Conservation (phyloP, 2,329 filamentous ascomycete genomes). For the Colletotrichum cuscutae region DNA sequence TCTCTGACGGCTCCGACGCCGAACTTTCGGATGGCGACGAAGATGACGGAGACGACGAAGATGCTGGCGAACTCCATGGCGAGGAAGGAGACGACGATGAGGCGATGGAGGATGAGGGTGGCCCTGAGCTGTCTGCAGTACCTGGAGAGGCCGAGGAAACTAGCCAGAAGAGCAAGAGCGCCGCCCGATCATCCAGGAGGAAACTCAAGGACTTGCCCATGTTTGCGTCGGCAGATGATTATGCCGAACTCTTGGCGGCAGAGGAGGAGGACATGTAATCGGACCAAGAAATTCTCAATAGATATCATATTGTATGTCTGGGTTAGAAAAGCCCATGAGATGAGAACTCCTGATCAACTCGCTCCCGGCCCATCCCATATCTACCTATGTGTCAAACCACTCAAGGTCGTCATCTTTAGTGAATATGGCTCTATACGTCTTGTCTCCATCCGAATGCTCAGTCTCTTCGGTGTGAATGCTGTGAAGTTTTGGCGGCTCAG, state of each 20-base stretch:
- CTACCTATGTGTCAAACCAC: conserved; percentile 62
- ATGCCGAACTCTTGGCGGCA: conserved; percentile 82
- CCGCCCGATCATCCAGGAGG: conserved; percentile 74
- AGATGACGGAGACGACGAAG: conserved; percentile 50
- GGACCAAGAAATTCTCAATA: neutral
- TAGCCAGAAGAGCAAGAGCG: conserved; percentile 52
- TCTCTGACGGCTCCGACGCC: conserved; percentile 51
- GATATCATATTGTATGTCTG: neutral
- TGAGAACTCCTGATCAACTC: neutral
- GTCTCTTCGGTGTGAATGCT: conserved; percentile 59
- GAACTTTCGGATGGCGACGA: conserved; percentile 58
- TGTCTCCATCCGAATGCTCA: conserved; percentile 53
- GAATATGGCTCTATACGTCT: conserved; percentile 58
- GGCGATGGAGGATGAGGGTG: conserved; percentile 40
- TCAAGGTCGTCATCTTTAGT: conserved; percentile 54
- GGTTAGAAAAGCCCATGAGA: neutral
- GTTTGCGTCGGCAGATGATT: conserved; percentile 94
- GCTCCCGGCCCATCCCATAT: neutral
- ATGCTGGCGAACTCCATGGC: conserved; percentile 50
- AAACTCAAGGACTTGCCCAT: conserved; percentile 90
- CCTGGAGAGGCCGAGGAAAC: conserved; percentile 38
- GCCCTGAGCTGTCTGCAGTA: neutral
- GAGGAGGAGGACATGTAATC: conserved; percentile 72
- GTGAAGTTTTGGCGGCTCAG: conserved; percentile 53
- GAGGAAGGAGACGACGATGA: conserved; percentile 67